Base-by-base conservation (phyloP, 202 grass and related monocot genomes). In the Carex arenaria region DNA sequence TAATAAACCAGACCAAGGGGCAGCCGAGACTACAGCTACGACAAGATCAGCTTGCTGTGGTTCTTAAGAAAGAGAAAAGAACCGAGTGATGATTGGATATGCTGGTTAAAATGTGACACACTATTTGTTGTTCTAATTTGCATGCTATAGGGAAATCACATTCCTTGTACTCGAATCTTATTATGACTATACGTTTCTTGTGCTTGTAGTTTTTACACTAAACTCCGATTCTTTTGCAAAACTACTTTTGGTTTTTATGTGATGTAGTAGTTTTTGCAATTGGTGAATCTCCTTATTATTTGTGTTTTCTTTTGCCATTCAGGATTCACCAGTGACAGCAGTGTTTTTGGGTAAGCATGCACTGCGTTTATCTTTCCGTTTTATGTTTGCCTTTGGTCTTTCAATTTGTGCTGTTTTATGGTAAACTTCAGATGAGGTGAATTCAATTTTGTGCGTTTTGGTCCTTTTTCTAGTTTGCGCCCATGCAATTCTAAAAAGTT, bases 211-310 rank as follows among this genome's bases (percentile, higher is more conserved):
- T 32, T 82, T 61, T 31, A 70, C 75, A 83, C 68, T 86, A 87
- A 86, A 84, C 80, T 94, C 92, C 80, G 86, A 83, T 94, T 97
- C 85, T 97, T 97, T 97, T 88, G 93, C 90, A 88, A 87, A 90
- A 87, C 73, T 86, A 90, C 87, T 67, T 89, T 89, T 88, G 78
- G 85, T 78, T 85, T 89, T 90, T 63, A 81, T 81, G 57, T 65
- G 38, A 64, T 81, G 85, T 86, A 86, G 85, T 91, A 91, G 87
- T 90, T 90, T 79, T 79, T 79, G 77, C 86, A 72, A 82, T 85
- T 84, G 74, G 34, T 82, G 85, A 81, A 87, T 84, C 63, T 84
- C 87, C 59, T 38, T 87, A 82, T 81, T 87, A 69, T 72, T 75
- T 91, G 90, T 91, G 90, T 89, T 91, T 85, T 62, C 15, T 82